These are phyloP conservation scores for Coemansia sp. DNA, from an alignment of 192 early-diverging fungal species.

Conservation along the genomic window DNA sequence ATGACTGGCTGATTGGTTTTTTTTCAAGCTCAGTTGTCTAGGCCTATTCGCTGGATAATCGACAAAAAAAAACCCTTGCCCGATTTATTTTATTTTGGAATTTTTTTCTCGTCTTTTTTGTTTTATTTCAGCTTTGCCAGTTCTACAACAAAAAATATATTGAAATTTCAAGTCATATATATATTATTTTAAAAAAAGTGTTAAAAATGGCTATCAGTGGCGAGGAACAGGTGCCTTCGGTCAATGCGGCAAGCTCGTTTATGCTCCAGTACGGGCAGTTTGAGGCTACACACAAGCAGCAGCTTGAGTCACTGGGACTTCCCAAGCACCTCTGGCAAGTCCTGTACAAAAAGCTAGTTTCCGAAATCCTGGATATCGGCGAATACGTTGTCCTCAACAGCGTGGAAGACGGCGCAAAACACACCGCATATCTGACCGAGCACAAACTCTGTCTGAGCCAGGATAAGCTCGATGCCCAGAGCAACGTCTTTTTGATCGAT, in stretches of 20 bases:
- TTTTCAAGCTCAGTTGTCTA: neutral
- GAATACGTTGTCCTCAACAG: constrained; percentile 31
- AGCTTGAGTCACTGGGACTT: constrained; percentile 45
- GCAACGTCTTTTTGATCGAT: constrained; percentile 70
- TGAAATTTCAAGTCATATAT: no score
- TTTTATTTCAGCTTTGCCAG: no score
- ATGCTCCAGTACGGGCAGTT: constrained; percentile 47
- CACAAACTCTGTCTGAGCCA: constrained; percentile 27
- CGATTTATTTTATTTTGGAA: neutral
- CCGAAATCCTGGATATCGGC: constrained; percentile 42
- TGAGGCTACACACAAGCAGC: constrained; percentile 42
- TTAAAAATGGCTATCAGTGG: constrained; percentile 7
- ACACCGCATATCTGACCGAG: constrained; percentile 10
- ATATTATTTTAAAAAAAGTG: neutral
- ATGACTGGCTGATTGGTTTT: constrained; percentile 64
- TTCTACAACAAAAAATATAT: no score
- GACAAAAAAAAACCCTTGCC: neutral
- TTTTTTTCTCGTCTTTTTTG: no score
- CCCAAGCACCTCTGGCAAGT: constrained; percentile 41
- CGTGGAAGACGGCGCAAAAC: neutral
- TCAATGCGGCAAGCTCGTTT: constrained; percentile 26
- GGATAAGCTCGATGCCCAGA: constrained; percentile 34
- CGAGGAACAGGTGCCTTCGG: constrained; percentile 17
- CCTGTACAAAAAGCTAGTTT: constrained; percentile 37
- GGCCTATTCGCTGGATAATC: no score